Base-by-base conservation (phyloP, 192 early-diverging fungal genomes). In the Physocladia obscura region DNA sequence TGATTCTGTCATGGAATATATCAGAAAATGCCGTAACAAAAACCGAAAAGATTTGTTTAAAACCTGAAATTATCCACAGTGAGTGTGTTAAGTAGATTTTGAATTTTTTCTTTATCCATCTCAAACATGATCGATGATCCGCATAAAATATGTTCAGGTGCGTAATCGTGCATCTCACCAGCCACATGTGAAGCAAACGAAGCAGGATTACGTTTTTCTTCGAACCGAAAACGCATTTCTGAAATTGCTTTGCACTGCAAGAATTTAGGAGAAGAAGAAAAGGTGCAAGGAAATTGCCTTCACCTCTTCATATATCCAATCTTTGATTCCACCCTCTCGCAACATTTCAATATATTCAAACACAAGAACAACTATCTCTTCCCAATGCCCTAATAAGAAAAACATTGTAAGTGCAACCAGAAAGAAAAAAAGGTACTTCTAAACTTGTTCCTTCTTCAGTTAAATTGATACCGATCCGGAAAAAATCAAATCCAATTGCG, bases 291-390 rank as follows among this genome's bases (percentile, higher is more conserved):
- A 48, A 37, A 6, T 5, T 6, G 21, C 57, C 62, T 76, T 59
- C 70, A 89, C 86, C 81, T 98, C 95, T 32, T 92, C 82, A 75
- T 89, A 96, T 49, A 91, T 89, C 84, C 90, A 91, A 34, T 89
- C 77, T 62, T 92, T 85, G 49, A 92, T 77, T 29, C 90, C 91
- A 48, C 73, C 74, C n/a, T 76, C 58, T 50, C 83, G 83, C 29
- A 98, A 73, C 86, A 98, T 88, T 27, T 90, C 76, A 62, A 97
- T 91, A 69, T 94, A 98, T 71, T 92, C 88, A 76, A 97, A 98
- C 19, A 97, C 70, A 21, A 88, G 80, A 6, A 83, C 67, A 40
- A 97, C 80, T 1, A 97, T 89, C 32, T 95, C 91, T 62, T 93
- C 78, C 62, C 90, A 93, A 55, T 90, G 82, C 29, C 74, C 74